Base-by-base conservation (phyloP, 345 rosid genomes). In the Lumnitzera littorea region DNA sequence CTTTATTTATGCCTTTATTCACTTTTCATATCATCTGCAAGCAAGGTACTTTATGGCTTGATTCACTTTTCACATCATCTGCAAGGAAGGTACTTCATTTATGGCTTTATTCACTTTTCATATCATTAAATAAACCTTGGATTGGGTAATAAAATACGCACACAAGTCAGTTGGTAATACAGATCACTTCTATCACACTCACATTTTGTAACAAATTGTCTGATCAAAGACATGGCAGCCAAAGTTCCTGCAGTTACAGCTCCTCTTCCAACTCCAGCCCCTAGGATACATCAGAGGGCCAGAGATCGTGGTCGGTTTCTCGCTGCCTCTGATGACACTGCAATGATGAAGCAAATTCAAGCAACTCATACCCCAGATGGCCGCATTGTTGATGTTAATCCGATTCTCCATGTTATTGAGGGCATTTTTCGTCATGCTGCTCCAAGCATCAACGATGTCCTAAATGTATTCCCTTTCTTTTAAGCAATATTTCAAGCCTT, bases 301-400 rank as follows among this genome's bases (percentile, higher is more conserved):
- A 58, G 29, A 7, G 50, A 55, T 25, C 53, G 67, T 11, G 62
- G 65, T 58, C 43, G 72, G 50, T 66, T 69, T 73, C 68, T 76
- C 58, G 47, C 67, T 0, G 54, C 48, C 2, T 59, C 81, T 2
- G 75, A 73, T 46, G 86, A 81, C 48, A 61, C 12, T 41, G 58
- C 72, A 0, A 71, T 71, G 75, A 64, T 73, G 77, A 75, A 67
- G 76, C 79, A 73, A 51, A 68, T 81, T 48, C 72, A 53, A 58
- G 69, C 81, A 15, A 78, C 81, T 24, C 86, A 78, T 69, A n/a
- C 65, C 17, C 86, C 83, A 0, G 86, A 81, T 51, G 79, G 81
- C 12, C 79, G 78, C 8, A 53, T 53, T 17, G 67, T 81, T 56
- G 76, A 78, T 5, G 71, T 69, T 64, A 62, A 41, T 17, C 74